Conservation (phyloP, 202 grass and related monocot species). For the Setaria italica region DNA sequence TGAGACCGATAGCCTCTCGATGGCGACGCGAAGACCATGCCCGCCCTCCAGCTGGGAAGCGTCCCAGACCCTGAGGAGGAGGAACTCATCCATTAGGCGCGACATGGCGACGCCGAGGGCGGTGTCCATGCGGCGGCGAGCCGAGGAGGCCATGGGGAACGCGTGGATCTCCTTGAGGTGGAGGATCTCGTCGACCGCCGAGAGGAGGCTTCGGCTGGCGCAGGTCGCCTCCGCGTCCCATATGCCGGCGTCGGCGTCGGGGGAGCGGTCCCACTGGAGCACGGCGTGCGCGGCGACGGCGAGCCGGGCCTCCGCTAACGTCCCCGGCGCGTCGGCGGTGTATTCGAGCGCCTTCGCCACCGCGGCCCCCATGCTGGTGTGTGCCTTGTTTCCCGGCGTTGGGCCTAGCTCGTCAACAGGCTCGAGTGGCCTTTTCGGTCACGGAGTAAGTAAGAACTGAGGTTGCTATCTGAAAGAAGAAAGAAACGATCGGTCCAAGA, state of each 20-base stretch:
- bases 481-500: no score
- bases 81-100: slow-evolving; percentile 37
- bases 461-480: no score
- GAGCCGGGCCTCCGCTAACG: slow-evolving; percentile 17
- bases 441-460: no score
- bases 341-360: background rate
- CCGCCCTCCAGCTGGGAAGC: slow-evolving; percentile 2
- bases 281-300: slow-evolving; percentile 16
- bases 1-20: slow-evolving; percentile 7
- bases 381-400: background rate
- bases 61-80: slow-evolving; percentile 40
- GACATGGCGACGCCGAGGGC: slow-evolving; percentile 35
- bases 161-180: slow-evolving; percentile 31
- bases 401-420: background rate
- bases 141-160: slow-evolving; percentile 24
- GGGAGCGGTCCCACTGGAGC: background rate
- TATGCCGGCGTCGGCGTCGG: background rate
- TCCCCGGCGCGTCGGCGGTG: background rate
- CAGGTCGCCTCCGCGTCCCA: slow-evolving; percentile 20
- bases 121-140: slow-evolving; percentile 19
- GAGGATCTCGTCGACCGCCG: slow-evolving; percentile 22
- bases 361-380: slow-evolving; percentile 10
- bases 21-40: background rate
- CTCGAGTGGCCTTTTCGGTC: no score
- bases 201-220: slow-evolving; percentile 11